Evolutionary conservation across 805 yeast genomes (phyloP), one percentile per base, ranked within the genome.

Genomic region (Diddensiella santjacobensis): DNA sequence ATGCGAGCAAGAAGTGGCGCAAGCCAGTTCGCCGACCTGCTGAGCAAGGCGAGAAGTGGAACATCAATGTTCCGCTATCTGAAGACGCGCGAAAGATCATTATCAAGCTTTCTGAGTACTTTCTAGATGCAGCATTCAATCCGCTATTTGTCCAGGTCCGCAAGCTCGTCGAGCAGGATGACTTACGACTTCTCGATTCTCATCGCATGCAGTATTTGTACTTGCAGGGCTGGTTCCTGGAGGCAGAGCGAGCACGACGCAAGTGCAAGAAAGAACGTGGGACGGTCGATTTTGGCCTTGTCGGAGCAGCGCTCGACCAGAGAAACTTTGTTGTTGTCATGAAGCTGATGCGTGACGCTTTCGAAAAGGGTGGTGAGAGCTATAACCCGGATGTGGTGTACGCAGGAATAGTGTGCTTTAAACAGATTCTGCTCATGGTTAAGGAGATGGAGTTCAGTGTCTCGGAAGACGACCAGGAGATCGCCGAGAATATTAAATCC

Each of bases 71-170:
- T 37, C 22, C 51, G 29, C 36, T 59, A 31, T 26, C 60, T 54
- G 45, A 55, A 49, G 47, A 58, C 50, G 39, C 68, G 59, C 2
- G 67, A 5, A 53, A 56, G 0, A 48, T 61, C 0, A 61, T 83
- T 23, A 62, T 66, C 3, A 50, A 55, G 2, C 83, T 84, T 59
- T 74, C 79, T 17, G 61, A 72, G 13, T 78, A 79, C 48, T 84
- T 89, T 55, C 66, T 80, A 3, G 89, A 87, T 49, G 83, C 87
- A 26, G 80, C 89, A 13, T 87, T 86, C 65, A 86, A 87, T 57
- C 79, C 80, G 15, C 64, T 89, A 22, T 69, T 87, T 43, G 70
- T 65, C 41, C 70, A 78, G 23, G 67, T 84, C 10, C 73, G 85
- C 6, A 70, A 67, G 58, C 65, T 70, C 50, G 62, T 75, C 40